Evolutionary conservation across 148 eudicot genomes (phyloP).

Genomic region (Arbutus unedo): DNA sequence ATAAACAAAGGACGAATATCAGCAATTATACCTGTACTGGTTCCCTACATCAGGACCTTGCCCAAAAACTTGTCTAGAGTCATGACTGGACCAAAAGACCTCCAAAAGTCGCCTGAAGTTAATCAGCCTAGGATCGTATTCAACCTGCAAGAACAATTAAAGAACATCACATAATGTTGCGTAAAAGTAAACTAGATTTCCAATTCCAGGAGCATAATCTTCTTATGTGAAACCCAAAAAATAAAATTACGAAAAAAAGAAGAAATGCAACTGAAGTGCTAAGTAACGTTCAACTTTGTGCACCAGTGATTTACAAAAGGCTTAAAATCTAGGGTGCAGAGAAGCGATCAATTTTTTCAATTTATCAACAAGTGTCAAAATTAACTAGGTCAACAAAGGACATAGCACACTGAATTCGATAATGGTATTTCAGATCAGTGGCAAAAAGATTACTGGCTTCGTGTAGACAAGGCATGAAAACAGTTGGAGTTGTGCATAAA

Average conservation of each 20-base stretch:
- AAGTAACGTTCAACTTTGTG: neutral
- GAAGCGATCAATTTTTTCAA: neutral
- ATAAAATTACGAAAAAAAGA: neutral
- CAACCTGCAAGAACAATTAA: constrained; percentile 48
- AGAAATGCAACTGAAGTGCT: neutral
- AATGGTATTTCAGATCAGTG: neutral
- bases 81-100: constrained; percentile 96
- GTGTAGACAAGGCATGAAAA: neutral
- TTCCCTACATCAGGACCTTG: constrained; percentile 99
- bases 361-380: neutral
- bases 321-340: neutral
- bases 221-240: neutral
- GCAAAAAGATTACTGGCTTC: neutral
- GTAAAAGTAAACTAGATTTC: neutral
- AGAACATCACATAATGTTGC: constrained; percentile 7
- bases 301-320: neutral
- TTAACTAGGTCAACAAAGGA: neutral
- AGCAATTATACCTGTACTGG: constrained; percentile 69
- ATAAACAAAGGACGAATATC: neutral
- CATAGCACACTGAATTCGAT: neutral
- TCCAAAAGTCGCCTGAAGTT: constrained; percentile 76
- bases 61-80: constrained; percentile 97
- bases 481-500: neutral
- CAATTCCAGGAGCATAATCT: neutral
- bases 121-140: constrained; percentile 73